These are phyloP conservation scores for Helianthus tuberosus DNA, from an alignment of 129 eudicot species.

Conservation along the genomic window DNA sequence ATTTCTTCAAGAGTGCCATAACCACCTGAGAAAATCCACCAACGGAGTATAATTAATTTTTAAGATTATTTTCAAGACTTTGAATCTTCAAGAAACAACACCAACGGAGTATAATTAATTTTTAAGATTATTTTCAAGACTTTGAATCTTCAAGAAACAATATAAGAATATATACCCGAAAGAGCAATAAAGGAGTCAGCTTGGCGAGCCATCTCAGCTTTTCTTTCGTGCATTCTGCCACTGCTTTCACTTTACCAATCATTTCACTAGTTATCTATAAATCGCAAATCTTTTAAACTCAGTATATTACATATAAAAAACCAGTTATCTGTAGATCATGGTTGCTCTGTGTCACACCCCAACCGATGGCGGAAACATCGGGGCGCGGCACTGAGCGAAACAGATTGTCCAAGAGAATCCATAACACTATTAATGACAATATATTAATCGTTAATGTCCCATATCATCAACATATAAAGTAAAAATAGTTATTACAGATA, in stretches of 20 bases:
- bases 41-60: neutral
- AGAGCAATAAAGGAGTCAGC: constrained; percentile 98
- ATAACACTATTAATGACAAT: too few species aligned
- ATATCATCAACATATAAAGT: too few species aligned
- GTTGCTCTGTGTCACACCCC: too few species aligned
- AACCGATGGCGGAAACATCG: too few species aligned
- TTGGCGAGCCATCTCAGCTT: constrained; percentile 97
- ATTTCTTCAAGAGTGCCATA: constrained; percentile 96
- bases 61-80: neutral
- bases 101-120: too few species aligned
- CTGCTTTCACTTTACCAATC: constrained; percentile 89
- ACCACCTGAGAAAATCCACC: constrained; percentile 58
- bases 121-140: neutral
- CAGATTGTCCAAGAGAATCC: too few species aligned
- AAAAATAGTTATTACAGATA: too few species aligned
- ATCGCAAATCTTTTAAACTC: neutral
- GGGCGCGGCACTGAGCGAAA: too few species aligned
- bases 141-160: neutral
- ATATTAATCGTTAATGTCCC: too few species aligned
- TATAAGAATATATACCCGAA: constrained; percentile 54
- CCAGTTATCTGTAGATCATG: too few species aligned
- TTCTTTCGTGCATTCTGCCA: constrained; percentile 95
- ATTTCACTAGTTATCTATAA: constrained; percentile 81
- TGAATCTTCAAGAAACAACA: neutral
- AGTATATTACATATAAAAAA: too few species aligned